Evolutionary conservation across 257 asterid species (phyloP), one percentile per base, ranked within the genome.

Genomic region (Lycium barbarum): DNA sequence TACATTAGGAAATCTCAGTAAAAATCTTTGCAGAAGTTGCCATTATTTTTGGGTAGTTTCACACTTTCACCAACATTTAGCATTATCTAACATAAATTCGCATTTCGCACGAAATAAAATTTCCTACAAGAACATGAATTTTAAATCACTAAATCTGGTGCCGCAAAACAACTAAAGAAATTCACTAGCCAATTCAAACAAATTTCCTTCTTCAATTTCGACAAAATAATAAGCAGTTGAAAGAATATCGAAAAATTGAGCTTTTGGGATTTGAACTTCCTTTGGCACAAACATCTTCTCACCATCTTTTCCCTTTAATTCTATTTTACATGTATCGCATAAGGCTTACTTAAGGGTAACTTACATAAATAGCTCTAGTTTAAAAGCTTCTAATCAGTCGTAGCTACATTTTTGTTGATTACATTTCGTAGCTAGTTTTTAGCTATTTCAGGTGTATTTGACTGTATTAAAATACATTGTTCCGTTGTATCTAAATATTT

Each of bases 211-310:
- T 68, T 68, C 49, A 67, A 67, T 40, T 40, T 40, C 43, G 43
- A 38, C 43, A 38, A 38, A 38, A 38, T 3, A 6, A 68, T 40
- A 68, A 38, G 10, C 53, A 36, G 26, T 68, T 68, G 14, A 68
- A 68, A 68, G 22, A 36, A 68, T 36, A 38, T 68, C 78, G 51
- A 68, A 26, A 36, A 68, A 68, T 36, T 38, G 26, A 68, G 22
- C 26, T 68, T 68, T 40, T 40, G 45, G 45, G 45, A 40, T 40
- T 40, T 2, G 6, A 40, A 40, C 33, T 26, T 66, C 18, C 71
- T 67, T 36, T 36, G 12, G 49, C 76, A 67, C 49, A 67, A 15
- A 67, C 76, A 68, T 67, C 17, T 66, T 67, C 47, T 67, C 74
- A 33, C 45, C 12, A 33, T 62, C 11, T 20, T 62, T 62, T 20